These are phyloP conservation scores for Blepharisma stoltei DNA, from an alignment of 73 alveolate genomes.

Conservation along the genomic window DNA sequence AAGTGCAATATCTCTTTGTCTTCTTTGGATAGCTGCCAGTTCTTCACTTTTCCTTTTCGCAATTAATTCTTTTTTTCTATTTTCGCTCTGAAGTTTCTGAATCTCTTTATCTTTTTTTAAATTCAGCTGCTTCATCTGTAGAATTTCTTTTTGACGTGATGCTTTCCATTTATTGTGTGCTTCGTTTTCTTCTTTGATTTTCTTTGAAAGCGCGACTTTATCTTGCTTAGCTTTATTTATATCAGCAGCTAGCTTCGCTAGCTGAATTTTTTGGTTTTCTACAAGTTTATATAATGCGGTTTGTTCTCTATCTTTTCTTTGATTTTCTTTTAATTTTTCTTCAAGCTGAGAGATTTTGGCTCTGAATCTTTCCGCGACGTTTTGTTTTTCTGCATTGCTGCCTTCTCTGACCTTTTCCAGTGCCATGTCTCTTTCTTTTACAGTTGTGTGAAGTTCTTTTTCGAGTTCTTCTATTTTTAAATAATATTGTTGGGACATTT, in stretches of 20 bases:
- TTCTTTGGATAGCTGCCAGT: conserved; percentile 40
- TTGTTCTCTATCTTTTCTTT: conserved; percentile 60
- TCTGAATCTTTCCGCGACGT: conserved; percentile 48
- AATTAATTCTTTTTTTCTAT: conserved; percentile 45
- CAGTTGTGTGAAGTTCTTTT: conserved; percentile 52
- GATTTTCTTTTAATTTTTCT: conserved; percentile 48
- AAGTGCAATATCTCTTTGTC: not conserved
- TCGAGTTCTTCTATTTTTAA: conserved; percentile 47
- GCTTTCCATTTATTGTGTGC: conserved; percentile 57
- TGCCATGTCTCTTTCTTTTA: conserved; percentile 48
- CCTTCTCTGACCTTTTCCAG: conserved; percentile 38
- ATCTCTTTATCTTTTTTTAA: conserved; percentile 64
- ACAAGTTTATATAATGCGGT: conserved; percentile 37
- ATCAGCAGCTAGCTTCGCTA: conserved; percentile 55
- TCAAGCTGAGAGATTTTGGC: conserved; percentile 61
- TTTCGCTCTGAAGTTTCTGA: conserved; percentile 52
- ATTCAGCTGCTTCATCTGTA: conserved; percentile 46
- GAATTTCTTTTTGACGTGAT: conserved; percentile 50
- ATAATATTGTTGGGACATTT: conserved; percentile 31
- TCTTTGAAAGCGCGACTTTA: conserved; percentile 47
- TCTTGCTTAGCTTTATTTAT: conserved; percentile 54
- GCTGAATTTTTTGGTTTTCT: conserved; percentile 44
- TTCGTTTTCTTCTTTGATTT: conserved; percentile 65
- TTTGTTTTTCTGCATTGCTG: conserved; percentile 37
- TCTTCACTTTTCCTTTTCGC: conserved; percentile 59